A percentile compares a stretch with the other conserved stretches of the same genome.
Evolutionary conservation across 2,329 filamentous ascomycete genomes (phyloP).

Genomic region (Nigrospora osmanthi): DNA sequence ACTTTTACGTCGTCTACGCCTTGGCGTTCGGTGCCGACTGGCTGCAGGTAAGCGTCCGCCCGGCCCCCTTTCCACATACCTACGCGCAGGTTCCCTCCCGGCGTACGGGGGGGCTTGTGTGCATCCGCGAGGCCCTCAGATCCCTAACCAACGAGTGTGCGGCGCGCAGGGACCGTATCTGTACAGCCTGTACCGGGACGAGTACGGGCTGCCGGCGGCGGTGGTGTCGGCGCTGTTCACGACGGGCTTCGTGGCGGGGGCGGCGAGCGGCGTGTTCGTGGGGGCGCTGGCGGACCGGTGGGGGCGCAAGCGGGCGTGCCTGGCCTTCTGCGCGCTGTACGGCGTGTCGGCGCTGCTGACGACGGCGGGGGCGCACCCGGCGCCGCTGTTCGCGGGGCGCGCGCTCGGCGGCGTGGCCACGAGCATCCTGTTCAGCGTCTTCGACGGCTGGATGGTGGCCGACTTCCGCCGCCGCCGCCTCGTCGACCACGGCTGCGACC

Average conservation of each 20-base stretch:
- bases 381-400: constrained; percentile 44
- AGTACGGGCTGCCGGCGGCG: constrained; percentile 13
- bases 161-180: constrained; percentile 17
- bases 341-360: constrained; percentile 43
- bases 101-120: too few relatives aligned
- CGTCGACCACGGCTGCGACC: constrained; percentile 22
- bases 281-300: constrained; percentile 31
- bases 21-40: constrained; percentile 36
- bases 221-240: constrained; percentile 30
- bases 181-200: constrained; percentile 18
- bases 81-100: too few relatives aligned
- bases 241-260: constrained; percentile 39
- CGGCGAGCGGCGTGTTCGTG: constrained; percentile 31
- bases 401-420: constrained; percentile 46
- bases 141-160: too few relatives aligned
- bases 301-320: constrained; percentile 42
- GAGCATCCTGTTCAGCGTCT: constrained; percentile 49
- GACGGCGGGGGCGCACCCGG: constrained; percentile 27
- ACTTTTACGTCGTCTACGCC: constrained; percentile 34
- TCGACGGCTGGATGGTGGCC: constrained; percentile 54
- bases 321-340: constrained; percentile 46
- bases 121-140: too few relatives aligned
- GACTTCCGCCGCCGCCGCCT: constrained; percentile 42
- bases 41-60: constrained; percentile 26
- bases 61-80: too few relatives aligned